phyloP scores from a whole-genome alignment of 1,284 basidiomycete genomes.

The Pseudozyma thailandica region DNA sequence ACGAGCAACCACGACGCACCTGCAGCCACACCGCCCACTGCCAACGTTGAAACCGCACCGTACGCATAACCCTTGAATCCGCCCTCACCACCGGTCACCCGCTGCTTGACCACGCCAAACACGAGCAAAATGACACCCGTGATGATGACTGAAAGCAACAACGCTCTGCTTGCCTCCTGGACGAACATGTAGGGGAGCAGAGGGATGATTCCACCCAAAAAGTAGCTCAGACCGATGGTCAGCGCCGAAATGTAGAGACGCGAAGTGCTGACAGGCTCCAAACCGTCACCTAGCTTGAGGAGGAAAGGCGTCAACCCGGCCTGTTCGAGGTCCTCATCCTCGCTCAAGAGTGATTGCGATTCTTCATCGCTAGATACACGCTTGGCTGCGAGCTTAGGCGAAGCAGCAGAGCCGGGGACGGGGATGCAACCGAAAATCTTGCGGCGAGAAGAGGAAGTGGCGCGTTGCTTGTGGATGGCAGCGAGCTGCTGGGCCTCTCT shows the following conservation, averaged over 20 bases:
- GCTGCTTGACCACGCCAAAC: conserved; percentile 62
- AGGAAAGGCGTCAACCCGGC: conserved; percentile 61
- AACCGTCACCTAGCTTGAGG: conserved; percentile 54
- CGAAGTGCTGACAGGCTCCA: conserved; percentile 58
- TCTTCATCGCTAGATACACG: conserved; percentile 20
- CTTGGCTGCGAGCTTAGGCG: conserved; percentile 12
- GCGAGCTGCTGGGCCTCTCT: conserved; percentile 9
- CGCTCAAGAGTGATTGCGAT: conserved; percentile 14
- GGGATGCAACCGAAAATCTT: conserved; percentile 43
- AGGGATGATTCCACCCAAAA: conserved; percentile 59
- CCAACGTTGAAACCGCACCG: conserved; percentile 87
- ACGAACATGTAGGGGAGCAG: conserved; percentile 62
- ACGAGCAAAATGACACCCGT: conserved; percentile 58
- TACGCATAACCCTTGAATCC: conserved; percentile 72
- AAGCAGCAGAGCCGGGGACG: conserved; percentile 19
- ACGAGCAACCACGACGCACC: conserved; percentile 89
- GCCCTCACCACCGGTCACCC: conserved; percentile 53
- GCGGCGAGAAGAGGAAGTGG: conserved; percentile 1
- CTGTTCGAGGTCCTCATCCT: conserved; percentile 27
- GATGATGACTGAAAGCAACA: conserved; percentile 53
- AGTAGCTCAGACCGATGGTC: conserved; percentile 59
- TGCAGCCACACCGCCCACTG: conserved; percentile 89
- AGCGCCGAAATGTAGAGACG: conserved; percentile 56
- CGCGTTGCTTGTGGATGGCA: conserved; percentile 1
- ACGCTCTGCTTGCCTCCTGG: conserved; percentile 39